phyloP scores from a whole-genome alignment of 2,329 filamentous ascomycete species.

The Fusarium aywerte region DNA sequence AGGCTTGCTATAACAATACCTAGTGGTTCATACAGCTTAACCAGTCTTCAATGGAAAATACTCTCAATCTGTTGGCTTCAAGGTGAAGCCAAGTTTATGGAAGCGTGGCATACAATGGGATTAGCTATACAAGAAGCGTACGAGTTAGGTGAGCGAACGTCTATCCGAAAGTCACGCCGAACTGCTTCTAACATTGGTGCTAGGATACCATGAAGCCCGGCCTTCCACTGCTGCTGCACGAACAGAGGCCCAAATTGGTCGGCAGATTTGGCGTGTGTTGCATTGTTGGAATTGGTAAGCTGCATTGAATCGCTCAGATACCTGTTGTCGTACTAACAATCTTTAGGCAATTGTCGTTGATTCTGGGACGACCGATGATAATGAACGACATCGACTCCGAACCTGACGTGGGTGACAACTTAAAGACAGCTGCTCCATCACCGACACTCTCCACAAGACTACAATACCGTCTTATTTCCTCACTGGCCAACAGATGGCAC shows the following conservation, averaged over 20 bases:
- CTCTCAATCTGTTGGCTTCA: slow-evolving; percentile 20
- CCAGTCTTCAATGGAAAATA: slow-evolving; percentile 14
- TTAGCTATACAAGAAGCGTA: slow-evolving; percentile 18
- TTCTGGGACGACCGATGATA: not conserved
- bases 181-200: not conserved
- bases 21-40: not conserved
- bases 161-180: accelerated
- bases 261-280: slow-evolving; percentile 5
- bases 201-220: not conserved
- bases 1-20: not conserved
- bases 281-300: slow-evolving; percentile 22
- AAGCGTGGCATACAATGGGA: slow-evolving; percentile 14
- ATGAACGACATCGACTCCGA: slow-evolving; percentile 18
- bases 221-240: not conserved
- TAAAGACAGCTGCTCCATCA: not conserved
- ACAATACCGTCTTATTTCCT: slow-evolving; percentile 14
- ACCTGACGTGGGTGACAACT: not conserved
- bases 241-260: slow-evolving; percentile 1
- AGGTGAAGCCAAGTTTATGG: slow-evolving; percentile 10
- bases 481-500: slow-evolving; percentile 16
- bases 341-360: not conserved
- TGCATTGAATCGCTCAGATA: accelerated
- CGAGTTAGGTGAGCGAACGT: not conserved
- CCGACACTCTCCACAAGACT: slow-evolving; percentile 14
- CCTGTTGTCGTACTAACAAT: not conserved